phyloP scores from a whole-genome alignment of 2,329 filamentous ascomycete genomes.

The Neurospora sp. region DNA sequence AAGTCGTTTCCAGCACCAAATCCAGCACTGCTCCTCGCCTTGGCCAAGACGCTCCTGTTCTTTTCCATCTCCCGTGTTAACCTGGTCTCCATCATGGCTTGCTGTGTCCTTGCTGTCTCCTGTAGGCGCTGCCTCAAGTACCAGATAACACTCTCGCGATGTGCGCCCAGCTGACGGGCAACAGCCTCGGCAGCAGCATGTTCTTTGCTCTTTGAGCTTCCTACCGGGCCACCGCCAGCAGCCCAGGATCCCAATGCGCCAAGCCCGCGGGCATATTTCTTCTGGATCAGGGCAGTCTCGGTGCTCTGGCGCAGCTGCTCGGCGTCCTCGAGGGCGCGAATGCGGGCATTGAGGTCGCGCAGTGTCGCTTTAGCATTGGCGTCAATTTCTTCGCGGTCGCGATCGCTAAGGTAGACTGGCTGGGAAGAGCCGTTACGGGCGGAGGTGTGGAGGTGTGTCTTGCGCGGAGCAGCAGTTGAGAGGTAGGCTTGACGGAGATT shows the following conservation, averaged over 20 bases:
- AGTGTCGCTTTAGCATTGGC: slow-evolving; percentile 77
- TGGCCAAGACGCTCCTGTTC: slow-evolving; percentile 76
- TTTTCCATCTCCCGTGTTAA: slow-evolving; percentile 79
- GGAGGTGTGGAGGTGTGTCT: slow-evolving; percentile 36
- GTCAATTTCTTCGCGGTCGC: slow-evolving; percentile 78
- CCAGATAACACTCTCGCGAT: slow-evolving; percentile 77
- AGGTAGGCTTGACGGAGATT: slow-evolving; percentile 86
- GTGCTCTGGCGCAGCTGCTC: slow-evolving; percentile 75
- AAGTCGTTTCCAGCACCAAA: slow-evolving; percentile 6
- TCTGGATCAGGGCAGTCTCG: slow-evolving; percentile 56
- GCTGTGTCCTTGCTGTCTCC: slow-evolving; percentile 66
- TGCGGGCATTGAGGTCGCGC: slow-evolving; percentile 73
- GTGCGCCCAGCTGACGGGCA: slow-evolving; percentile 54
- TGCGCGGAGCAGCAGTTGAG: slow-evolving; percentile 60
- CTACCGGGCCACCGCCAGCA: slow-evolving; percentile 42
- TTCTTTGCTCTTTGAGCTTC: slow-evolving; percentile 42
- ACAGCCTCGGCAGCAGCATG: slow-evolving; percentile 63
- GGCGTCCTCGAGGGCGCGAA: slow-evolving; percentile 67
- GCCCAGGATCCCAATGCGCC: slow-evolving; percentile 57
- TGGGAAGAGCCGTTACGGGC: slow-evolving; percentile 30
- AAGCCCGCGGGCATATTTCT: slow-evolving; percentile 56
- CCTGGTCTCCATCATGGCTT: slow-evolving; percentile 86
- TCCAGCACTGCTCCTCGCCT: slow-evolving; percentile 35
- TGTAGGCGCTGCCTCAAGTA: slow-evolving; percentile 68
- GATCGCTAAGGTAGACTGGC: slow-evolving; percentile 57